A percentile compares a stretch with the other conserved stretches of the same genome.
Conservation (phyloP, 345 rosid species). For the Gossypium rotundifolium region DNA sequence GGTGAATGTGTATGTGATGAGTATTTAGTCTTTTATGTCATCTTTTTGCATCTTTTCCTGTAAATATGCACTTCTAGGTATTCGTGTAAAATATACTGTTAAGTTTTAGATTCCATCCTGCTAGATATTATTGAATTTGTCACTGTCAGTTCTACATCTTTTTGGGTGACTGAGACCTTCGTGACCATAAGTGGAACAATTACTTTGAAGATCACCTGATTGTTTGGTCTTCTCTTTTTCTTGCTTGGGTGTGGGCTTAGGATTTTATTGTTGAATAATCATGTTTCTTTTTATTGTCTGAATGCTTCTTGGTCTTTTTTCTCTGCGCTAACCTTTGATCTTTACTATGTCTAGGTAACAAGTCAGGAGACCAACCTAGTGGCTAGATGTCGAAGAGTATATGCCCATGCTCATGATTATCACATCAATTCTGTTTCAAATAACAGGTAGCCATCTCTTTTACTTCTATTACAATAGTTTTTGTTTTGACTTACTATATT, state of each 20-base stretch:
- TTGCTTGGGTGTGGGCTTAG: not conserved
- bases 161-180: constrained; percentile 7
- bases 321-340: not conserved
- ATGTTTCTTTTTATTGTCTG: not conserved
- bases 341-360: constrained; percentile 45
- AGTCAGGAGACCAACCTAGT: constrained; percentile 69
- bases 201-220: not conserved
- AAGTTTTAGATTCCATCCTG: not conserved
- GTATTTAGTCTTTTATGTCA: not conserved
- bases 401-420: constrained; percentile 99
- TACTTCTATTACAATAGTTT: not conserved
- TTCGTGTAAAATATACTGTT: not conserved
- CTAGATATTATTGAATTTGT: not conserved
- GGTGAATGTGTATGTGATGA: not conserved
- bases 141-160: not conserved
- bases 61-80: not conserved
- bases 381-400: constrained; percentile 93
- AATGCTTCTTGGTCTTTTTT: not conserved
- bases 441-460: constrained; percentile 53
- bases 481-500: not conserved
- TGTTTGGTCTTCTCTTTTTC: not conserved
- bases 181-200: not conserved
- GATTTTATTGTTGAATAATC: not conserved
- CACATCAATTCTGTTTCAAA: constrained; percentile 95
- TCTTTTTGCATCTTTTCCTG: not conserved